Evolutionary conservation across 1,139 yeast species (phyloP), one percentile per base, ranked within the genome.

Genomic region (Eremothecium gossypii): DNA sequence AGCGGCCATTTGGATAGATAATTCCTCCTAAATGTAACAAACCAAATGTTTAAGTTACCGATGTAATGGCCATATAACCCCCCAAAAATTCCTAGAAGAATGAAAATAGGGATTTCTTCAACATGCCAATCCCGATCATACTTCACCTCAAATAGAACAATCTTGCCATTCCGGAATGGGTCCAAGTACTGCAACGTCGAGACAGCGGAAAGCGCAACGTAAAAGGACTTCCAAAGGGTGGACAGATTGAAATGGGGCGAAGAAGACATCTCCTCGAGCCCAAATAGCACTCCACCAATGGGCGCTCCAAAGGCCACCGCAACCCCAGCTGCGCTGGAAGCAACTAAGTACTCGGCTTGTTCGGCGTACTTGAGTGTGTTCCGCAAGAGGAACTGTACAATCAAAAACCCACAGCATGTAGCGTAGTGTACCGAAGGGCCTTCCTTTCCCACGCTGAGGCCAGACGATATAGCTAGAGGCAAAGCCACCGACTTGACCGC

Each of bases 251-350:
- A 83, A 54, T 58, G 62, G 45, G 55, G 69, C 50, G 57, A 64
- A 49, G 53, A 64, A 42, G 55, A 62, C 46, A 57, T 68, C 58
- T 53, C 70, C 55, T 89, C 97, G 27, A 89, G 65, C 3, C 87
- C 83, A 63, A 89, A 89, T 27, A 89, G 63, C 1, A 89, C 95
- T 4, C 97, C 97, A 11, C 96, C 96, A 45, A 89, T 84, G 1
- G 97, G 97, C 0, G 96, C 83, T 43, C 87, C 87, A 64, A 89
- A 89, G 0, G 96, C 96, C 2, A 85, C 89, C 0, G 95, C 84
- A 10, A 89, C 89, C 7, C 96, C 97, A 0, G 95, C 86, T 0
- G 95, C 95, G 1, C 93, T 77, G 1, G 95, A 93, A 0, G 97
- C 95, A 30, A 84, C 75, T 33, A 86, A 44, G 43, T 58, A 59